Conservation (phyloP, 164 flowering plant genomes). For the Warburgia ugandensis region DNA sequence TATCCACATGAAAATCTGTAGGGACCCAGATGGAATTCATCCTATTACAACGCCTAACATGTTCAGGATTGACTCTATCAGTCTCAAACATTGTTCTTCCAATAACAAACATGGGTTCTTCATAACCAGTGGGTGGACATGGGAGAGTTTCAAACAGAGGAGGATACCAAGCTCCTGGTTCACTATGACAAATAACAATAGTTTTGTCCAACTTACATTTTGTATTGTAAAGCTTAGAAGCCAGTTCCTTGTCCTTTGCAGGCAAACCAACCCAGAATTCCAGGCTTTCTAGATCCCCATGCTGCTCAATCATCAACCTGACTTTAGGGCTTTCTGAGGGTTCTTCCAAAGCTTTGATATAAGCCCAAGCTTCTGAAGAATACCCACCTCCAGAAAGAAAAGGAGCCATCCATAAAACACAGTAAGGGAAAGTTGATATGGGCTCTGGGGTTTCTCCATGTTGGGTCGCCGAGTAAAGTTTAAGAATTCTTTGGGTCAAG, state of each 20-base stretch:
- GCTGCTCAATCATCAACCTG: conserved; percentile 50
- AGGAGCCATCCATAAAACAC: conserved; percentile 86
- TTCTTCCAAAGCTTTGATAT: conserved; percentile 40
- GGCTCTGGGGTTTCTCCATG: conserved; percentile 10
- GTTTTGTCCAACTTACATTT: conserved; percentile 46
- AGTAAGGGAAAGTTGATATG: conserved; percentile 18
- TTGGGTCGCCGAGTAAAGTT: conserved; percentile 14
- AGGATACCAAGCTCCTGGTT: conserved; percentile 87
- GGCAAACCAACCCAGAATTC: conserved; percentile 77
- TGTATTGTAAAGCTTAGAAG: conserved; percentile 37
- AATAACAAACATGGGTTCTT: conserved; percentile 33
- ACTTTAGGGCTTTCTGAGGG: conserved; percentile 23
- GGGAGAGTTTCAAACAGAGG: conserved; percentile 64
- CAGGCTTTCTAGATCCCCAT: conserved; percentile 49
- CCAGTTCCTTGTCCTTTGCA: conserved; percentile 26
- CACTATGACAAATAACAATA: conserved; percentile 71
- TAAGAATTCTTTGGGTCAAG: conserved; percentile 14
- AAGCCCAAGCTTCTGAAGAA: conserved; percentile 86
- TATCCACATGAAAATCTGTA: conserved; percentile 60
- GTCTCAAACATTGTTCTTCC: conserved; percentile 92
- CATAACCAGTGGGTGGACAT: conserved; percentile 60
- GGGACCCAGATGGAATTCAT: conserved; percentile 83
- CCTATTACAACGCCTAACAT: conserved; percentile 50
- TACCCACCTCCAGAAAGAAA: conserved; percentile 85
- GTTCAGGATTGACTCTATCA: conserved; percentile 45